Evolutionary conservation across 495 filamentous ascomycete species (phyloP), one percentile per base, ranked within the genome.

Genomic region (Xylaria bambusicola): DNA sequence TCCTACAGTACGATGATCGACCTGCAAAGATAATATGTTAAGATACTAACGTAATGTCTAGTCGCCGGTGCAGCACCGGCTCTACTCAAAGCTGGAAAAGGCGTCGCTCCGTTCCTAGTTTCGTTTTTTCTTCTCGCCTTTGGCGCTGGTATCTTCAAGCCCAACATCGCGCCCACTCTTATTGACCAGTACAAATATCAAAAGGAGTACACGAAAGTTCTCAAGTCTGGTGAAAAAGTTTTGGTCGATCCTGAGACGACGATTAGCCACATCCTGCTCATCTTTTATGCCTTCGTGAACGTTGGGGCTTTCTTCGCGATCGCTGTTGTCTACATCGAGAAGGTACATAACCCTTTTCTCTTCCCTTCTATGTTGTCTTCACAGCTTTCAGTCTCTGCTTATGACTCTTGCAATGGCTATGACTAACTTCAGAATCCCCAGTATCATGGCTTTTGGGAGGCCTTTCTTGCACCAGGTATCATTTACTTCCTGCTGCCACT

Each of bases 281-380:
- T 86, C 53, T 88, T 88, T 72, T 90, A 90, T 68, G 73, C 78
- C 20, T 87, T 82, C 65, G 88, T 92, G 75, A 92, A 93, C 70
- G 42, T 92, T 36, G 89, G 88, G 13, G 82, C 86, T 3, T 80
- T 92, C 17, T 84, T 85, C n/a, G 71, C 81, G 17, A 75, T 91
- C 52, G 84, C 83, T 3, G 88, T 85, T 8, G 80, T 84, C 1
- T 86, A 85, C 65, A 81, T 88, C 75, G 88, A 91, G 71, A 66
- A 77, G n/a, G n/a, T n/a, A n/a, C n/a, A n/a, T n/a, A n/a, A n/a
- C n/a, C n/a, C n/a, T n/a, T n/a, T n/a, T n/a, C n/a, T n/a, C n/a
- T n/a, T n/a, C n/a, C n/a, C n/a, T n/a, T n/a, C n/a, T n/a, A n/a
- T n/a, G n/a, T n/a, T n/a, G n/a, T n/a, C n/a, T n/a, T n/a, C n/a